Evolutionary conservation across 805 yeast species (phyloP), one percentile per base, ranked within the genome.

Genomic region (Peterozyma toletana): DNA sequence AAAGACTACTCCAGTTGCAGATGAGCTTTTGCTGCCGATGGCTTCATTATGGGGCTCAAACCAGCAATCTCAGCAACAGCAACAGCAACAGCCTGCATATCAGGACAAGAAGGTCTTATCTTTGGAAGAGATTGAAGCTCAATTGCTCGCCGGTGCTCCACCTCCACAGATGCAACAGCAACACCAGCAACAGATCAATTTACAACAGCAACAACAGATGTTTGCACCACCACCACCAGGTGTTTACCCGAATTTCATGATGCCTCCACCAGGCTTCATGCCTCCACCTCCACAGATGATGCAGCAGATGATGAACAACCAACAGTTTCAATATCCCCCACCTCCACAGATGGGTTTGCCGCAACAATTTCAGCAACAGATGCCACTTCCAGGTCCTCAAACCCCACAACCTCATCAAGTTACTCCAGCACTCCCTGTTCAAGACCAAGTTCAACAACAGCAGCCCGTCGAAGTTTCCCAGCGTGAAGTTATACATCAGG

Each of bases 101-200:
- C 52, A 48, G 16, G 53, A 50, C 42, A 68, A 69, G 52, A 74
- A 73, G 53, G 71, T 83, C 17, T 63, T 85, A 52, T 83, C 96
- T 10, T 68, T 87, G 59, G 91, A 85, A 58, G 95, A 89, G 53
- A 76, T 89, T 50, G 96, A 89, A 64, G 87, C 95, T 9, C 87
- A 80, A 54, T 68, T 83, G 57, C 67, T 80, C 47, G 70, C 74
- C 5, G 68, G 72, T 44, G 73, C 66, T 45, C 54, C 54, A 9
- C 21, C 30, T 13, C 29, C 50, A 9, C 51, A 44, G 35, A 37
- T 41, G 53, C 40, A 64, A 41, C 63, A 48, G 43, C 57, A 44
- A 21, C 59, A 48, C 37, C 58, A 49, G 31, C 62, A 49, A 33
- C 54, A 47, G 30, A 38, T 37, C 11, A 50, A 21, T 31, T 47